Base-by-base conservation (phyloP, 495 filamentous ascomycete species). In the Xylaria longipes region DNA sequence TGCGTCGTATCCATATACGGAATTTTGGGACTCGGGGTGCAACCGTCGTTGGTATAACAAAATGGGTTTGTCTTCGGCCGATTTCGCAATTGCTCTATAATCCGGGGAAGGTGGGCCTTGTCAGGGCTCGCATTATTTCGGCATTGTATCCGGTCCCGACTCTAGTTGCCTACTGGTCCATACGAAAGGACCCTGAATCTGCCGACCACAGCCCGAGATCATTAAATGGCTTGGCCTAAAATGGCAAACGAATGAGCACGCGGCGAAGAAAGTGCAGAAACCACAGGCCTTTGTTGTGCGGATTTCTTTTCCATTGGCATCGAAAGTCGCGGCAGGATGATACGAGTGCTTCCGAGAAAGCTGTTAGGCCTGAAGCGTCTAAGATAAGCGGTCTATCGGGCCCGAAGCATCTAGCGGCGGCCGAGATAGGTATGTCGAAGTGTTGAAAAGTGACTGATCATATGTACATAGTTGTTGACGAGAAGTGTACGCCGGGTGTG, bases 91-190 rank as follows among this genome's bases (percentile, higher is more conserved):
- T n/a, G 45, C 45, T n/a, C 45, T 12, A 6, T 48, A 56, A 31
- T 56, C 52, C 52, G 52, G 52, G 52, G 52, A 31, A 56, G 52
- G 52, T 56, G 52, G 52, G 4, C 27, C 52, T 29, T 56, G 27
- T 17, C 27, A 15, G 27, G 12, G 50, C 9, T 56, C 25, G 1
- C 25, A 29, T 56, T 56, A 4, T 56, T 17, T 8, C 7, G 50
- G 1, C 25, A 29, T 56, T 56, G 12, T 56, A 29, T 8, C 7
- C 14, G 31, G 8, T 20, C 2, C 41, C 17, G 35, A 48, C 39
- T 45, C 25, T 12, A 33, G 41, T 33, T 33, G 27, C 62, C 41
- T 25, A 45, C 39, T 9, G 11, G 12, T 7, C 20, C 7, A 22
- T 25, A 29, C n/a, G 35, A 43, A 33, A 43, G 37, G 37, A n/a